phyloP scores from a whole-genome alignment of 1,284 basidiomycete genomes.

The Irpex sp. region DNA sequence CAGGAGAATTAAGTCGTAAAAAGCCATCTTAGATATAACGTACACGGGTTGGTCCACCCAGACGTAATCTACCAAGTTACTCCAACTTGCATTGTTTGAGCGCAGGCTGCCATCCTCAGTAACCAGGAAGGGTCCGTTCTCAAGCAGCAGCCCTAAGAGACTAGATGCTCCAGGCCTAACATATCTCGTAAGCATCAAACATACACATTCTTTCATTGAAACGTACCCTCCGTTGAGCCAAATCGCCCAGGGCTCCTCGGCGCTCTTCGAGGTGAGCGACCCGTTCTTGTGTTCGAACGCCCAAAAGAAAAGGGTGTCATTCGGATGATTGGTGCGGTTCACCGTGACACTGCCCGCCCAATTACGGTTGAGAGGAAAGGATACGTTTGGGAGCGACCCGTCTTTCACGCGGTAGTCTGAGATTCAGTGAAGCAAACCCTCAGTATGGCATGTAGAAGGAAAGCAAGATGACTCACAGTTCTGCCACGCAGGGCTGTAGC shows the following conservation, averaged over 20 bases:
- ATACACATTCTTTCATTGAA: slow-evolving; percentile 36
- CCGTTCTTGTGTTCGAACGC: slow-evolving; percentile 52
- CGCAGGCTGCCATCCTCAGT: neutral
- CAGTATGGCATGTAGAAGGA: neutral
- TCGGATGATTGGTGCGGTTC: slow-evolving; percentile 55
- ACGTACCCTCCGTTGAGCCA: slow-evolving; percentile 70
- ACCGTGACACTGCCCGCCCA: slow-evolving; percentile 70
- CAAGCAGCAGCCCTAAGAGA: slow-evolving; percentile 58
- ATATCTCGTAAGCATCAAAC: slow-evolving; percentile 31
- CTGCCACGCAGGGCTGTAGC: slow-evolving; percentile 28
- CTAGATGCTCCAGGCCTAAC: slow-evolving; percentile 67
- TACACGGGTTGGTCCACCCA: slow-evolving; percentile 16
- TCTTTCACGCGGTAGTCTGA: slow-evolving; percentile 22
- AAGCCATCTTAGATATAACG: neutral
- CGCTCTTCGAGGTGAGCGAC: slow-evolving; percentile 44
- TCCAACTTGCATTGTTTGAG: slow-evolving; percentile 11
- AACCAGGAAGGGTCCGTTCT: slow-evolving; percentile 9
- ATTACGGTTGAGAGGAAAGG: slow-evolving; percentile 49
- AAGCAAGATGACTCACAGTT: slow-evolving; percentile 20
- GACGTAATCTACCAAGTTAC: slow-evolving; percentile 10
- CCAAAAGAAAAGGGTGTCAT: slow-evolving; percentile 72
- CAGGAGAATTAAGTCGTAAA: neutral
- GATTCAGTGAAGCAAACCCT: neutral
- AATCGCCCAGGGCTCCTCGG: slow-evolving; percentile 63
- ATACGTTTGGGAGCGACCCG: slow-evolving; percentile 52